Evolutionary conservation across 306 rosid species (phyloP), one percentile per base, ranked within the genome.

Genomic region (Fragaria vesca): DNA sequence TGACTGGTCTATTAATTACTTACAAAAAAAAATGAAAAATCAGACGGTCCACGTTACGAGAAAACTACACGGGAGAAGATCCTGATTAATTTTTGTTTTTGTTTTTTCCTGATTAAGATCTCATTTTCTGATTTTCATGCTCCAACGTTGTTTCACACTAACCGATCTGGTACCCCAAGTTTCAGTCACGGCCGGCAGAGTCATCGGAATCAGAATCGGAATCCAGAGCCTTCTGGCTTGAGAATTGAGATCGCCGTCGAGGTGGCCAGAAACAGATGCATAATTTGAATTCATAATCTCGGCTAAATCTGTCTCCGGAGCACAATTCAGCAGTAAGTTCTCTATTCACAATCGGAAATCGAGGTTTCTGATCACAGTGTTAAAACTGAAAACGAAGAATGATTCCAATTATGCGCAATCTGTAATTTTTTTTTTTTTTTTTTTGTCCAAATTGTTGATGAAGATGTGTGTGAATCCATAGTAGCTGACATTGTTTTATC

Each of bases 171-270:
- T 15, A 36, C 76, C n/a, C 34, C 17, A 42, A 42, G 24, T 26
- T 73, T 24, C 69, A 58, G n/a, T 60, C 50, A 26, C 4, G 45
- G 70, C 43, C 58, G 55, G 58, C 46, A 0, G 12, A 30, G 32
- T 20, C 70, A 12, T 15, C 36, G 55, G 16, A 45, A 60, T 46
- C 78, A 10, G 28, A 55, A n/a, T n/a, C 15, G 16, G 54, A 58
- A 42, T 73, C 46, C 26, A 42, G 26, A 16, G 28, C 28, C n/a
- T 73, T 34, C 26, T 21, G 55, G 54, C 32, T n/a, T 21, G 12
- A 24, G 54, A 57, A 40, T n/a, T 21, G 12, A 28, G 68, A 74
- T 74, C 77, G 77, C 69, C 38, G 43, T 42, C 69, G 17, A 42
- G 38, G 38, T 74, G 11, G 46, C 69, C 21, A 2, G 2, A 32